Conservation (phyloP, 306 rosid species). For the Cucumis hystrix region DNA sequence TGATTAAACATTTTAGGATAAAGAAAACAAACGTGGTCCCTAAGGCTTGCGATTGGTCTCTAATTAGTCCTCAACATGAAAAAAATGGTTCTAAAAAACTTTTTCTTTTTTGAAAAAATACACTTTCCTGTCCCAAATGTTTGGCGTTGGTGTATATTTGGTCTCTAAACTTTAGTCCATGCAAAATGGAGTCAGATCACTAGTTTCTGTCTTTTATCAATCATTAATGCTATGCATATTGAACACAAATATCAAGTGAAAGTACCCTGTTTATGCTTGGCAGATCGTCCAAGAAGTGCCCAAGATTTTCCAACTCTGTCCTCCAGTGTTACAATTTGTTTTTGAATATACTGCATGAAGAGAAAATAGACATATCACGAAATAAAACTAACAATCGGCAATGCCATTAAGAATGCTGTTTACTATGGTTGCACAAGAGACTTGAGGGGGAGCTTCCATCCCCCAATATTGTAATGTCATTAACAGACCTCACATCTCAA, state of each 20-base stretch:
- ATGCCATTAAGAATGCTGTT: not conserved
- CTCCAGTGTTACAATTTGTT: constrained; percentile 30
- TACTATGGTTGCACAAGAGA: not conserved
- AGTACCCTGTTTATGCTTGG: constrained; percentile 17
- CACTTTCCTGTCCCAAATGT: too few relatives aligned
- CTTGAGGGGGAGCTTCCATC: not conserved
- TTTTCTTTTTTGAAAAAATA: too few relatives aligned
- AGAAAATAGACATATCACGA: not conserved
- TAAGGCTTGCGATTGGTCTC: too few relatives aligned
- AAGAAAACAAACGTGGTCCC: too few relatives aligned
- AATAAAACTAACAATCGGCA: not conserved
- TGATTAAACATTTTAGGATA: too few relatives aligned
- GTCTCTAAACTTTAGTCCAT: too few relatives aligned
- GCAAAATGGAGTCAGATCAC: not conserved
- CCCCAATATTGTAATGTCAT: not conserved
- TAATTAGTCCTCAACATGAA: too few relatives aligned
- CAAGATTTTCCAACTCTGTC: constrained; percentile 37
- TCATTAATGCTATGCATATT: not conserved
- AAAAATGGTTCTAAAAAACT: too few relatives aligned
- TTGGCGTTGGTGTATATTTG: too few relatives aligned
- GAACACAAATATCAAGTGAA: not conserved
- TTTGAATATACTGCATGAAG: constrained; percentile 36
- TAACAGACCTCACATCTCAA: not conserved
- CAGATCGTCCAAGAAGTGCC: constrained; percentile 18
- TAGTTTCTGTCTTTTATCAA: not conserved